Base-by-base conservation (phyloP, 1,284 basidiomycete genomes). In the Xanthoconium separans region DNA sequence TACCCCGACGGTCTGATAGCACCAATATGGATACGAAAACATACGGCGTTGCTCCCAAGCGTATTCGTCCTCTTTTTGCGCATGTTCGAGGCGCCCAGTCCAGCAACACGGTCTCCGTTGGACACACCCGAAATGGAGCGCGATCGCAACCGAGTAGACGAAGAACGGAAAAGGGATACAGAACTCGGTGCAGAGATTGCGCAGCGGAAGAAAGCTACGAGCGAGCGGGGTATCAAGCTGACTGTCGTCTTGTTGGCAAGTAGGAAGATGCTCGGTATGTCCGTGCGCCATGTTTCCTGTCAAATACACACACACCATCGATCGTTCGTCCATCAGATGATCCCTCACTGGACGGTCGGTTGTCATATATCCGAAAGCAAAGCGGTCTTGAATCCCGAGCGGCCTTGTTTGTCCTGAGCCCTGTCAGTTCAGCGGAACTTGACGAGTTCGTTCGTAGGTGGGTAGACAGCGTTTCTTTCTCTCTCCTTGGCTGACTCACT, bases 21-120 rank as follows among this genome's bases (percentile, higher is more conserved):
- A 2, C 96, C 95, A 0, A 93, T 98, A 63, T 99, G 96, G 96
- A 85, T 98, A 16, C 81, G 95, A 44, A 99, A 98, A 72, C 95
- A 98, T 65, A 90, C 92, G 0, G 86, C 93, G 9, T 83, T 96
- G 33, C 76, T 98, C 0, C 95, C 96, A 0, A 87, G 91, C 16
- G 93, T 98, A 0, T 97, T 98, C 70, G 91, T 98, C 6, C 77
- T 95, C 46, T 96, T 98, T 69, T 75, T 91, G 56, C 83, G 89
- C 47, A 77, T 98, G 55, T 93, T 81, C 65, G 93, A 96, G 68
- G 75, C 75, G 12, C 77, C 79, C 0, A 68, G 65, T 13, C 64
- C 73, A 11, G 62, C 68, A 18, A 65, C 76, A 7, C 71, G 73
- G 37, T 80, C 79, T 8, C 83, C 84, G 2, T 74, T 85, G 24